phyloP scores from a whole-genome alignment of 2,329 filamentous ascomycete species.

The Ophiocordyceps camponoti-leonardi region DNA sequence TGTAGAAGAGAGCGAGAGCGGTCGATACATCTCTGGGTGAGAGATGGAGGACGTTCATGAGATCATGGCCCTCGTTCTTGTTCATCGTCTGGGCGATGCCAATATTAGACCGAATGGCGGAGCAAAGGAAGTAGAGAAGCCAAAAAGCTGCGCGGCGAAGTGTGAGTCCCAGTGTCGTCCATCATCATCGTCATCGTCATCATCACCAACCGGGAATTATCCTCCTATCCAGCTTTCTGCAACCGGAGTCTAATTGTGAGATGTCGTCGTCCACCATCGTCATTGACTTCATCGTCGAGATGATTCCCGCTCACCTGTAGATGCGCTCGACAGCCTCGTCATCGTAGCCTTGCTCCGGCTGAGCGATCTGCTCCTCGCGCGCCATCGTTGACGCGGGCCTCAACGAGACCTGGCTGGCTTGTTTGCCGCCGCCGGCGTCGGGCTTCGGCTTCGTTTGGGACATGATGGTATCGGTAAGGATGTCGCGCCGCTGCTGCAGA shows the following conservation, averaged over 20 bases:
- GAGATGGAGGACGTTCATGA: conserved; percentile 53
- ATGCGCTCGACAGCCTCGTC: conserved; percentile 34
- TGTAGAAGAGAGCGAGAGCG: conserved; percentile 76
- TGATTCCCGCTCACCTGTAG: conserved; percentile 21
- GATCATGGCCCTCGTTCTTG: conserved; percentile 47
- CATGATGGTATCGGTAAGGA: too few relatives aligned
- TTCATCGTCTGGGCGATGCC: conserved; percentile 96
- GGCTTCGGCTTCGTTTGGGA: not conserved
- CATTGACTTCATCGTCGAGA: not conserved
- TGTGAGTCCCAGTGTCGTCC: not conserved
- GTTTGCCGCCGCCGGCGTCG: not conserved
- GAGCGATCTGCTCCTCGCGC: not conserved
- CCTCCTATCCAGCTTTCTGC: conserved; percentile 36
- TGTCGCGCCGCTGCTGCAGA: too few relatives aligned
- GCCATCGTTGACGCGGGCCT: not conserved
- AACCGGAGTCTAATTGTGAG: not conserved
- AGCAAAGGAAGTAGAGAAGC: conserved; percentile 82
- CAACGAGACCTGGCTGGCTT: not conserved
- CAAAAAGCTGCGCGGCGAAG: conserved; percentile 49
- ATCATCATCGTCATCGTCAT: not conserved
- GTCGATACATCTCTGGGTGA: conserved; percentile 65
- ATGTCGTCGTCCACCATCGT: too few relatives aligned
- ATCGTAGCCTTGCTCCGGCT: conserved; percentile 20
- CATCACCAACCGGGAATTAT: conserved; percentile 35
- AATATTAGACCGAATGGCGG: conserved; percentile 80